Conservation (phyloP, 805 yeast genomes). For the Schwanniomyces vanrijiae region DNA sequence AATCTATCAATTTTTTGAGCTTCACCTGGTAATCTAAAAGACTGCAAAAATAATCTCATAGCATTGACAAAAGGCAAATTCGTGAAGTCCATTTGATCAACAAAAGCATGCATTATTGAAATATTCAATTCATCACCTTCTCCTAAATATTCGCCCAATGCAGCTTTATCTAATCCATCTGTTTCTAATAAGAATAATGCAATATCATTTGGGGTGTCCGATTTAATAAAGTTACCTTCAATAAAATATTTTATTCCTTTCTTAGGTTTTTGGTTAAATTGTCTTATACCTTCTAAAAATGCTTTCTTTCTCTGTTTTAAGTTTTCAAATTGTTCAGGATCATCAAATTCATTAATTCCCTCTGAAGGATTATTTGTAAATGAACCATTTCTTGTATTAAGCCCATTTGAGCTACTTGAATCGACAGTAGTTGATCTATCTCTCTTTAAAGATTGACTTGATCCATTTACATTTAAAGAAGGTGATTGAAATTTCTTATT, state of each 20-base stretch:
- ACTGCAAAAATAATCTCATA: constrained; percentile 77
- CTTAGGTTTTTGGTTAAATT: constrained; percentile 83
- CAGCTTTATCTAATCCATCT: constrained; percentile 77
- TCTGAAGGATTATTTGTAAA: constrained; percentile 10
- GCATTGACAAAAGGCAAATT: constrained; percentile 77
- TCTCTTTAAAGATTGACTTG: constrained; percentile 16
- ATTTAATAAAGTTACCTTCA: constrained; percentile 59
- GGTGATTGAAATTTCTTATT: constrained; percentile 4
- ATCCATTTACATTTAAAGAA: constrained; percentile 8
- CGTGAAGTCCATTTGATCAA: constrained; percentile 79
- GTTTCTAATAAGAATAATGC: constrained; percentile 72
- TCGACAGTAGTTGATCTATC: constrained; percentile 29
- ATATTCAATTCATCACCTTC: constrained; percentile 79
- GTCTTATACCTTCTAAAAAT: constrained; percentile 70
- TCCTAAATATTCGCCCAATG: constrained; percentile 89
- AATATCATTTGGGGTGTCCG: constrained; percentile 62
- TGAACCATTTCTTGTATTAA: constrained; percentile 27
- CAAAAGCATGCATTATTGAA: constrained; percentile 89
- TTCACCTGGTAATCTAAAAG: constrained; percentile 95
- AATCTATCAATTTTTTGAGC: constrained; percentile 96
- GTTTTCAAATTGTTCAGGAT: constrained; percentile 81
- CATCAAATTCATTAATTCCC: constrained; percentile 49
- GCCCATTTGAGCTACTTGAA: constrained; percentile 23
- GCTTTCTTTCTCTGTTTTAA: constrained; percentile 82
- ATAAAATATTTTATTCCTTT: constrained; percentile 69